These are phyloP conservation scores for Parachlorella kessleri DNA, from an alignment of 139 green algal genomes.

Conservation along the genomic window DNA sequence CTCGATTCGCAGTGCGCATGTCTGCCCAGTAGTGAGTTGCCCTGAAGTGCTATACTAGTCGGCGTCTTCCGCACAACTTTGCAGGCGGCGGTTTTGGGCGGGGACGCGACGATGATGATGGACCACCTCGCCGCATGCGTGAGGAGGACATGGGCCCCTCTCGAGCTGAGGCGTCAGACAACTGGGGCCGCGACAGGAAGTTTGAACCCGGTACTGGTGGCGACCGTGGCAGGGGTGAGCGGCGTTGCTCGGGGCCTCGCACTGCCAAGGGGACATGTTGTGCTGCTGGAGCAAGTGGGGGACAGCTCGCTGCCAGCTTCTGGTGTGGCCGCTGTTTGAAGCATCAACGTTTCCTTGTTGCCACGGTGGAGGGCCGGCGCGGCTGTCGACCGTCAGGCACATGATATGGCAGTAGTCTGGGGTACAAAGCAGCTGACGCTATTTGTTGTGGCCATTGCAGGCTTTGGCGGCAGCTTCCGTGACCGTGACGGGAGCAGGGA, in stretches of 20 bases:
- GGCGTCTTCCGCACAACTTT: not conserved
- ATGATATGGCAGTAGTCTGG: no score
- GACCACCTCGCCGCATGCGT: not conserved
- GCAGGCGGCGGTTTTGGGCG: constrained; percentile 13
- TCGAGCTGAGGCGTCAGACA: constrained; percentile 69
- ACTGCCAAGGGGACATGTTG: no score
- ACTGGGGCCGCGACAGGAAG: constrained; percentile 79
- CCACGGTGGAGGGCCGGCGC: no score
- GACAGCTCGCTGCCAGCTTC: no score
- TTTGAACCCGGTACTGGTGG: constrained; percentile 45
- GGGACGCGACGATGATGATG: constrained; percentile 28
- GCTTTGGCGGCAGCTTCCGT: constrained; percentile 32
- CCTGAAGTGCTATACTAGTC: not conserved
- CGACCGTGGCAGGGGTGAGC: no score
- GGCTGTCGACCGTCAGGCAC: not conserved
- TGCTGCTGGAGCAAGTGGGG: no score
- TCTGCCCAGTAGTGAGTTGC: not conserved
- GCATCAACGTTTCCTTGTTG: no score
- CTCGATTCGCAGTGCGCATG: not conserved
- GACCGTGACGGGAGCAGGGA: constrained; percentile 28
- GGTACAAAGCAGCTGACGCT: no score
- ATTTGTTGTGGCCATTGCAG: no score
- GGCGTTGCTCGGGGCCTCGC: no score
- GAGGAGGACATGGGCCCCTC: constrained; percentile 62
- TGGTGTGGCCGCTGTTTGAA: no score